phyloP scores from a whole-genome alignment of 208 protist species.

The Trypanosoma lewisi region DNA sequence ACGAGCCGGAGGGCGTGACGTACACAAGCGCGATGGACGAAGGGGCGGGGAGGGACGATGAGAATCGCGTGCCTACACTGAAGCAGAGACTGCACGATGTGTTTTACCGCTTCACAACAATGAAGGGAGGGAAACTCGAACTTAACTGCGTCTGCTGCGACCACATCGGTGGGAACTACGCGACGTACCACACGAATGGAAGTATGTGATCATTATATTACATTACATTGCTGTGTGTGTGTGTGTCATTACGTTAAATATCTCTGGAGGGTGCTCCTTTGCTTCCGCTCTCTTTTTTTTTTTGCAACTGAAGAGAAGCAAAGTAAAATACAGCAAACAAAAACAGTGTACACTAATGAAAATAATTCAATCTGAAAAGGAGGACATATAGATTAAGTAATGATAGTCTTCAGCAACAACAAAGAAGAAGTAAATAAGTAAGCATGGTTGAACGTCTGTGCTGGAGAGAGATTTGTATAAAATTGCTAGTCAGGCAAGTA shows the following conservation, averaged over 20 bases:
- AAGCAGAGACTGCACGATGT: slow-evolving; percentile 57
- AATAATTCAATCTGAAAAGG: neutral
- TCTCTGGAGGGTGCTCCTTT: neutral
- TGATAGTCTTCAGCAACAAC: too few relatives aligned
- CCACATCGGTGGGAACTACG: slow-evolving; percentile 87
- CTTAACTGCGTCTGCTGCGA: slow-evolving; percentile 91
- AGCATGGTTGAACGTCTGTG: too few relatives aligned
- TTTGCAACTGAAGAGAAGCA: neutral
- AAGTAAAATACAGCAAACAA: neutral
- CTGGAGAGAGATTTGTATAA: too few relatives aligned
- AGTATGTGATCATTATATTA: too few relatives aligned
- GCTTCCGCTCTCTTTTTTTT: neutral
- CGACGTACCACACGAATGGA: slow-evolving; percentile 62
- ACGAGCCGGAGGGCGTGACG: slow-evolving; percentile 75
- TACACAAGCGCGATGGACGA: slow-evolving; percentile 22
- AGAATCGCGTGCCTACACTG: slow-evolving; percentile 18
- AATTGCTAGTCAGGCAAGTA: too few relatives aligned
- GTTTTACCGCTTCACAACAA: slow-evolving; percentile 78
- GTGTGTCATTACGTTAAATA: too few relatives aligned
- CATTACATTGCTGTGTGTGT: too few relatives aligned
- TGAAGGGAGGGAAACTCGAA: slow-evolving; percentile 73
- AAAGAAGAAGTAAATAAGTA: too few relatives aligned
- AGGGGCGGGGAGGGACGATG: slow-evolving; percentile 1
- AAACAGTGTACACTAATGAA: neutral
- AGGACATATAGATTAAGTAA: neutral